Evolutionary conservation across 1,139 yeast genomes (phyloP).

Genomic region (Citeromyces hawaiiensis): DNA sequence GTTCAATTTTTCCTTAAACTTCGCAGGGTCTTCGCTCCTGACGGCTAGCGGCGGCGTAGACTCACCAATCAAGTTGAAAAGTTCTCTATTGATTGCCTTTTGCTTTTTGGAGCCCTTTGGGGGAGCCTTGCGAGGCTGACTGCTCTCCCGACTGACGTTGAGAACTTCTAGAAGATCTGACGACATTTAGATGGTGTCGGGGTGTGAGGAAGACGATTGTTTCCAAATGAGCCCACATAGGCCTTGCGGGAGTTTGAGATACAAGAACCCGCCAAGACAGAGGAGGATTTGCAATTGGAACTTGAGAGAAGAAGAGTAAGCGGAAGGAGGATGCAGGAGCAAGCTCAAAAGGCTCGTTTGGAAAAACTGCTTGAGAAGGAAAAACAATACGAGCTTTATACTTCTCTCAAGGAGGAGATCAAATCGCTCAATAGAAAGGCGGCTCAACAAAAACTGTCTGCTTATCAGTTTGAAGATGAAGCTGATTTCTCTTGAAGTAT

Average conservation of each 20-base stretch:
- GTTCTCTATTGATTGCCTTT: slow-evolving; percentile 81
- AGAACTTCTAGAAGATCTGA: slow-evolving; percentile 71
- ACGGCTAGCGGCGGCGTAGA: slow-evolving; percentile 81
- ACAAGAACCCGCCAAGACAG: slow-evolving; percentile 58
- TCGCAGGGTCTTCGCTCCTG: slow-evolving; percentile 23
- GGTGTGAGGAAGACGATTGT: not conserved
- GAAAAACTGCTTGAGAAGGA: slow-evolving; percentile 77
- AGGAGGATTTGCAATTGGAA: slow-evolving; percentile 67
- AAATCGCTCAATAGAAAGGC: slow-evolving; percentile 31
- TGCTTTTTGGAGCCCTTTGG: slow-evolving; percentile 13
- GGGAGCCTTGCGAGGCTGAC: slow-evolving; percentile 7
- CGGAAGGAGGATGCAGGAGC: slow-evolving; percentile 83
- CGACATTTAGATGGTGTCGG: slow-evolving; percentile 14
- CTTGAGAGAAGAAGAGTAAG: slow-evolving; percentile 77
- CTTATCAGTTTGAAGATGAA: slow-evolving; percentile 71
- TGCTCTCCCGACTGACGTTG: slow-evolving; percentile 30
- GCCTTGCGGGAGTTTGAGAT: too few relatives aligned
- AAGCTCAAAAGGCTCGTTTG: slow-evolving; percentile 72
- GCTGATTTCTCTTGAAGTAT: slow-evolving; percentile 60
- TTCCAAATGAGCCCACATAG: too few relatives aligned
- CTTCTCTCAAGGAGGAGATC: slow-evolving; percentile 40
- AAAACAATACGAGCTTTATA: slow-evolving; percentile 63
- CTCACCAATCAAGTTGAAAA: slow-evolving; percentile 79
- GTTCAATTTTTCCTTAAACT: slow-evolving; percentile 55
- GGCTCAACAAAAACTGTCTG: slow-evolving; percentile 34